phyloP scores from a whole-genome alignment of 2,329 filamentous ascomycete genomes.

The Hypoxylon sp. region DNA sequence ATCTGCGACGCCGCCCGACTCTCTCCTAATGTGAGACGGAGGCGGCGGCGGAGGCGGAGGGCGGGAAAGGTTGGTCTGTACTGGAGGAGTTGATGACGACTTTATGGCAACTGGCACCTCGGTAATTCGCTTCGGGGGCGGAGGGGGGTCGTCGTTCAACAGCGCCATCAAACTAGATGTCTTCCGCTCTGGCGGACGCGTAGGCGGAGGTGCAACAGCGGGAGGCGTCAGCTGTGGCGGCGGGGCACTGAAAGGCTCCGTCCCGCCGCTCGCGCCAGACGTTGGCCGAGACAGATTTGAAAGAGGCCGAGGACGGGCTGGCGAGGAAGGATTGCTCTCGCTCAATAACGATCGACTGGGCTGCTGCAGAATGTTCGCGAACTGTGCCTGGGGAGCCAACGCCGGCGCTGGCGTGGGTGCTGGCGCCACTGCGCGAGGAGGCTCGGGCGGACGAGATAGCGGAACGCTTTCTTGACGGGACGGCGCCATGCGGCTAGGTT shows the following conservation, averaged over 20 bases:
- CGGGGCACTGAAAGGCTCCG: constrained; percentile 47
- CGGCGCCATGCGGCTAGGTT: constrained; percentile 50
- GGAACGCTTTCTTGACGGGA: constrained; percentile 53
- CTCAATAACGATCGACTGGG: constrained; percentile 52
- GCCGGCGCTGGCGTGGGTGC: constrained; percentile 38
- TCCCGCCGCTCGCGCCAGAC: constrained; percentile 41
- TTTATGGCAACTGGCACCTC: constrained; percentile 55
- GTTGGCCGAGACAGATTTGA: constrained; percentile 43
- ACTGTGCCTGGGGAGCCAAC: constrained; percentile 46
- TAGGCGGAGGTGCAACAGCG: constrained; percentile 51
- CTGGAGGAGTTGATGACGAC: constrained; percentile 61
- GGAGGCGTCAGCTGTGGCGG: constrained; percentile 50
- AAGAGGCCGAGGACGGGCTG: constrained; percentile 49
- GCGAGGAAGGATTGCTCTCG: constrained; percentile 52
- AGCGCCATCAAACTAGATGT: constrained; percentile 70
- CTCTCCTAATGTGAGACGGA: constrained; percentile 56
- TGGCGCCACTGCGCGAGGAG: constrained; percentile 50
- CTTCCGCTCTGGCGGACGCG: constrained; percentile 61
- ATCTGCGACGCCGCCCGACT: constrained; percentile 51
- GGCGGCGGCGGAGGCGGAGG: constrained; percentile 52
- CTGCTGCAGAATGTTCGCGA: constrained; percentile 51
- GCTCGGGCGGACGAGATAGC: constrained; percentile 53
- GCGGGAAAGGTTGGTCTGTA: constrained; percentile 53
- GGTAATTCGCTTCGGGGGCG: constrained; percentile 57
- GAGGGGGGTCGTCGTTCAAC: constrained; percentile 65